A percentile compares a stretch with the other conserved stretches of the same genome.
These are phyloP conservation scores for Cryphonectria japonica DNA, from an alignment of 2,329 filamentous ascomycete species.

Conservation along the genomic window DNA sequence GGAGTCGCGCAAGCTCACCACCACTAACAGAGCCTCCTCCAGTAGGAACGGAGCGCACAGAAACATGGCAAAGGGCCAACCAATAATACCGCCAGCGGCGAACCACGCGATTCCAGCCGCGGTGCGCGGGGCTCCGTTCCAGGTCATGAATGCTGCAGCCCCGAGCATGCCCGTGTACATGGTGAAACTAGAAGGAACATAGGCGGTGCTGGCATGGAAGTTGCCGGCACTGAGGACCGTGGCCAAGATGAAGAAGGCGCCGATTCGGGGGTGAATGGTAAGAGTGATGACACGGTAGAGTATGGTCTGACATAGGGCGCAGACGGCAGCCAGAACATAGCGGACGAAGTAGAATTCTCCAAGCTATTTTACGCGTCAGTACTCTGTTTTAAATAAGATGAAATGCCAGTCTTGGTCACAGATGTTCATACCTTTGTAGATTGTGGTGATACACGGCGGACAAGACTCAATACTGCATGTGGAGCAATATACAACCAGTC, in stretches of 20 bases:
- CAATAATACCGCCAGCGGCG: constrained; percentile 79
- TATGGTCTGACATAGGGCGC: constrained; percentile 80
- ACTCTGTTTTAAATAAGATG: neutral
- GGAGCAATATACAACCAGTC: constrained; percentile 90
- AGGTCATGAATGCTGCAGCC: constrained; percentile 87
- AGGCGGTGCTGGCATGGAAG: constrained; percentile 87
- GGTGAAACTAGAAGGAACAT: constrained; percentile 90
- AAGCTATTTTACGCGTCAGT: constrained; percentile 34
- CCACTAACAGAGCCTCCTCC: constrained; percentile 67
- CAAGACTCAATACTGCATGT: constrained; percentile 73
- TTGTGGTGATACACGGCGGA: constrained; percentile 66
- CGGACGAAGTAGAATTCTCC: constrained; percentile 89
- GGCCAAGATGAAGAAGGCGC: constrained; percentile 79
- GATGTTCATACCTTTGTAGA: constrained; percentile 56
- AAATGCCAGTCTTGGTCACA: too few relatives aligned
- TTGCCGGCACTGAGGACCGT: constrained; percentile 84
- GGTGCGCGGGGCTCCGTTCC: constrained; percentile 77
- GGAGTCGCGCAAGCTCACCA: constrained; percentile 56
- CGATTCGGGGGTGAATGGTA: constrained; percentile 80
- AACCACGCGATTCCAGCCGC: constrained; percentile 89
- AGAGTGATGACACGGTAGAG: constrained; percentile 78
- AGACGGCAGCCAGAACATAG: constrained; percentile 72
- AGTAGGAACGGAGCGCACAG: constrained; percentile 78
- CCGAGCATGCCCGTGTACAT: constrained; percentile 94
- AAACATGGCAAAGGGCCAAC: constrained; percentile 92